phyloP scores from a whole-genome alignment of 2,329 filamentous ascomycete genomes.

The Alternaria incomplexa region DNA sequence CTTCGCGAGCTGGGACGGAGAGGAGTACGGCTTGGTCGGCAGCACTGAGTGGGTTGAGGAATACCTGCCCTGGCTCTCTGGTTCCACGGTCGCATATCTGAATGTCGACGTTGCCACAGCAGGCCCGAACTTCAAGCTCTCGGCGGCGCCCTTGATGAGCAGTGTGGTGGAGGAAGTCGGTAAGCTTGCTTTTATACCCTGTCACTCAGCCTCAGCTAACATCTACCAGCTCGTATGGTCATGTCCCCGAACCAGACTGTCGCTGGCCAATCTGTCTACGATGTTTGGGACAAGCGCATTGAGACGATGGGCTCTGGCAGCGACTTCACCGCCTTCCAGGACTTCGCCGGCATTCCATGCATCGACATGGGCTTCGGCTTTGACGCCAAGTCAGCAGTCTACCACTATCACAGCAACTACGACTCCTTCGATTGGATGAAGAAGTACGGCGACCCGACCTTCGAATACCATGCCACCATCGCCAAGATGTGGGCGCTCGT shows the following conservation, averaged over 20 bases:
- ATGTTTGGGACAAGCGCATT: conserved; percentile 64
- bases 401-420: conserved; percentile 84
- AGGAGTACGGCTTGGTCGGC: conserved; percentile 84
- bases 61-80: conserved; percentile 78
- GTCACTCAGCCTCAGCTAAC: conserved; percentile 14
- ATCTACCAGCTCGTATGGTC: conserved; percentile 33
- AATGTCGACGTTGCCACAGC: conserved; percentile 80
- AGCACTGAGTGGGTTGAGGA: conserved; percentile 95
- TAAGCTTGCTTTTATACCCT: conserved; percentile 16
- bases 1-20: conserved; percentile 73
- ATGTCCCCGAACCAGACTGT: conserved; percentile 72
- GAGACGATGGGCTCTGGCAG: conserved; percentile 61
- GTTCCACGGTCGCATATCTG: conserved; percentile 78
- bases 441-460: conserved; percentile 71
- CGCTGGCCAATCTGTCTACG: conserved; percentile 71
- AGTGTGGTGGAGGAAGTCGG: conserved; percentile 71
- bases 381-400: conserved; percentile 57
- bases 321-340: conserved; percentile 61
- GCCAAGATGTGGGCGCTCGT: conserved; percentile 55
- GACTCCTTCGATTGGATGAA: conserved; percentile 87
- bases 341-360: conserved; percentile 58
- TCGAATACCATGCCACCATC: conserved; percentile 62
- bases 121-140: conserved; percentile 68
- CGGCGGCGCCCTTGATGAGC: conserved; percentile 78
- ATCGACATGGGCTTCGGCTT: conserved; percentile 56